These are phyloP conservation scores for Pseudoturritis turrita DNA, from an alignment of 345 rosid species.

Conservation along the genomic window DNA sequence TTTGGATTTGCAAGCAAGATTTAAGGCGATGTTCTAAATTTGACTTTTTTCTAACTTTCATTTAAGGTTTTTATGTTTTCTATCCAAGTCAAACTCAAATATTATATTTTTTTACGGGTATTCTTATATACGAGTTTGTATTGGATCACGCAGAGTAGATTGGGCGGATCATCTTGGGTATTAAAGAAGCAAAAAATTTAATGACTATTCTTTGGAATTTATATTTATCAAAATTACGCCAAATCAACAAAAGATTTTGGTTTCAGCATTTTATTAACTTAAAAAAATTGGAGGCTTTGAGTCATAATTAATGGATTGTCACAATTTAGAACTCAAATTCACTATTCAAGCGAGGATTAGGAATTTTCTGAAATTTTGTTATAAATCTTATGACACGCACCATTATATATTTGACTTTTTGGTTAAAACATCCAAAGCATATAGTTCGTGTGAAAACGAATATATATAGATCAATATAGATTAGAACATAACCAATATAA, in stretches of 20 bases:
- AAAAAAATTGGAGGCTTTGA: background rate
- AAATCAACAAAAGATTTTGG: background rate
- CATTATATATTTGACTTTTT: background rate
- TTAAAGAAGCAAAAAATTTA: background rate
- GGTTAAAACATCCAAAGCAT: background rate
- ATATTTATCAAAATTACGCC: background rate
- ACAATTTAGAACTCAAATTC: background rate
- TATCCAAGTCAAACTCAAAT: background rate
- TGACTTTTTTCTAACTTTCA: background rate
- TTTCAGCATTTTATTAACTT: background rate
- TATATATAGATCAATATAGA: background rate
- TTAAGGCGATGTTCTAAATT: background rate
- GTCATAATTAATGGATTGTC: background rate
- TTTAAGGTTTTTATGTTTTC: background rate
- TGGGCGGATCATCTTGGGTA: background rate
- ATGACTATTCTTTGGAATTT: background rate
- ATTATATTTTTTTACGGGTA: background rate
- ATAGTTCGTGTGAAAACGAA: background rate
- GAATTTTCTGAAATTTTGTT: background rate
- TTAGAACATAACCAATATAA: background rate
- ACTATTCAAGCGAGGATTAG: background rate
- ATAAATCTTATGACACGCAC: background rate
- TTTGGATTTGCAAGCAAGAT: background rate
- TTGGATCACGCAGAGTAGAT: constrained; percentile 15
- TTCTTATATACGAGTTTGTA: background rate